Conservation (phyloP, 2,329 filamentous ascomycete genomes). For the Nothopassalora personata region DNA sequence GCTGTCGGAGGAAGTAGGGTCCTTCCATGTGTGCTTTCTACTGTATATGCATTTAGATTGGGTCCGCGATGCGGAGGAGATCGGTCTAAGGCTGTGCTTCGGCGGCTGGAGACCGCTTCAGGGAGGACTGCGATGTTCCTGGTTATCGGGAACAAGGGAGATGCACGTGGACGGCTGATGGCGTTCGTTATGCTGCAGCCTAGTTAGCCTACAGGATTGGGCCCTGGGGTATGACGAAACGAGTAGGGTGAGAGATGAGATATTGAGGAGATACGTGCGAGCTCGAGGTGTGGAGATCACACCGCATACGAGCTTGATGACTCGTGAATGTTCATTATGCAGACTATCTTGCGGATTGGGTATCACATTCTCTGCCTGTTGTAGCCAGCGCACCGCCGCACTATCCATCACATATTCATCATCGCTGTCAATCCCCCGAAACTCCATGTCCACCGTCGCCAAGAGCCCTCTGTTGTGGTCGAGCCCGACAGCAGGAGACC, state of each 20-base stretch:
- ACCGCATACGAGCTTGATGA: conserved; percentile 3
- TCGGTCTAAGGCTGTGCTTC: conserved; percentile 1
- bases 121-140: not conserved
- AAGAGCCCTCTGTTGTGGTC: not conserved
- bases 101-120: conserved; percentile 3
- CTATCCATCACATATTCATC: not conserved
- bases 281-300: not conserved
- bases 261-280: not conserved
- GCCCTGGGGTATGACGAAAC: not conserved
- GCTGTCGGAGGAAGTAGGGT: conserved; percentile 1
- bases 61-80: conserved; percentile 2
- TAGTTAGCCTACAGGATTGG: not conserved
- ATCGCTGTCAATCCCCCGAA: not conserved
- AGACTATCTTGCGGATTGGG: conserved; percentile 3
- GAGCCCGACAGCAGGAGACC: conserved; percentile 3
- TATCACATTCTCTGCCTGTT: conserved; percentile 1
- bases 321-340: conserved; percentile 11
- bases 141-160: not conserved
- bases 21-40: conserved; percentile 6
- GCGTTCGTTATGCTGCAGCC: not conserved
- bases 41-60: conserved; percentile 6
- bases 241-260: not conserved
- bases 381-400: conserved; percentile 1
- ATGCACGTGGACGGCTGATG: not conserved
- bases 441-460: not conserved